Percentiles rank a stretch among this genome's conserved stretches.
These are phyloP conservation scores for Xenoacremonium recifei DNA, from an alignment of 2,329 filamentous ascomycete genomes.

Conservation along the genomic window DNA sequence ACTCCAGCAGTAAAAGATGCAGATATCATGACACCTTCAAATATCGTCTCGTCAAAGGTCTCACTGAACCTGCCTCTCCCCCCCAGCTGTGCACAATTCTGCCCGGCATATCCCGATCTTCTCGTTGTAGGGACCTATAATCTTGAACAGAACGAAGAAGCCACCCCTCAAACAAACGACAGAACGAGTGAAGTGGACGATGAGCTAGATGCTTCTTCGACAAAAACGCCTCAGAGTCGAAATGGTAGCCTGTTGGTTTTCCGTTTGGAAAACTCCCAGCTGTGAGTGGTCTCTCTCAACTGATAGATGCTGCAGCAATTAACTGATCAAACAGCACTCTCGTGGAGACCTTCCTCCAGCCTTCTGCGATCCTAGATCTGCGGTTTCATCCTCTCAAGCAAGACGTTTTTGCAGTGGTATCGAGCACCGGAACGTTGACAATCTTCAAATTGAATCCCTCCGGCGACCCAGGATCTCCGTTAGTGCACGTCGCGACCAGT, in stretches of 20 bases:
- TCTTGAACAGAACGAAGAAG: constrained; percentile 52
- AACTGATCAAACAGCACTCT: constrained; percentile 41
- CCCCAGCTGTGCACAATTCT: constrained; percentile 78
- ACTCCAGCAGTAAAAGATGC: neutral
- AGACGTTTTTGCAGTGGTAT: constrained; percentile 68
- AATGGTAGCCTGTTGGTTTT: constrained; percentile 74
- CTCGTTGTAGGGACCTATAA: constrained; percentile 86
- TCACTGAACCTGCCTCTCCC: constrained; percentile 62
- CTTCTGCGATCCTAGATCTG: constrained; percentile 79
- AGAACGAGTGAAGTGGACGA: constrained; percentile 17
- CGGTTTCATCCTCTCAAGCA: constrained; percentile 65
- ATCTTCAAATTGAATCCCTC: constrained; percentile 57
- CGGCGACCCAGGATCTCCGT: constrained; percentile 26
- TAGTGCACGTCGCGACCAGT: constrained; percentile 44
- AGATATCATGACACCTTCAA: constrained; percentile 19
- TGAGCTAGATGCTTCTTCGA: constrained; percentile 20
- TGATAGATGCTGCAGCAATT: neutral
- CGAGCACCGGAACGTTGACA: constrained; percentile 70
- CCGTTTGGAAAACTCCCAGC: constrained; percentile 45
- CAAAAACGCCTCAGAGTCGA: constrained; percentile 55
- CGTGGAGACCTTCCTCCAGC: constrained; percentile 59
- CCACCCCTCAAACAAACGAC: constrained; percentile 14
- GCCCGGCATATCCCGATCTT: constrained; percentile 57
- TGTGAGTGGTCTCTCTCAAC: constrained; percentile 48
- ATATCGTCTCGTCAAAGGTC: constrained; percentile 39